Evolutionary conservation across 768 basidiomycete genomes (phyloP).

Genomic region (Boletus sp.): DNA sequence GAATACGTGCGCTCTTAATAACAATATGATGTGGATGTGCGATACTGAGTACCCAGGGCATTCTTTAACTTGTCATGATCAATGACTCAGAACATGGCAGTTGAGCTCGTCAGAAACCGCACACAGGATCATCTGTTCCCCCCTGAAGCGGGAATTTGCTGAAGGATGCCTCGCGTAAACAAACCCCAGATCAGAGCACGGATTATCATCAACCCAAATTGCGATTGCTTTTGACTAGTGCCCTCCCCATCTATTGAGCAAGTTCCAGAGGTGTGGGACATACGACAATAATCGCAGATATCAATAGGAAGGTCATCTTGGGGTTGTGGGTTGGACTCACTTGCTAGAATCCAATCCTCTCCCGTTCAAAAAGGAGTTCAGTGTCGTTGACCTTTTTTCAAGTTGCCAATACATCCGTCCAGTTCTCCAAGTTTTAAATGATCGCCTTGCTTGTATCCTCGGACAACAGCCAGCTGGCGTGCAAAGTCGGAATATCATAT

Average conservation of each 20-base stretch:
- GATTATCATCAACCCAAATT: background rate
- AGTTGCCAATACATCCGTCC: background rate
- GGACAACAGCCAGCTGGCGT: background rate
- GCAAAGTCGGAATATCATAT: background rate
- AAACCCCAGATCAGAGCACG: background rate
- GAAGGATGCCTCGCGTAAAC: background rate
- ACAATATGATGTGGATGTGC: conserved; percentile 2
- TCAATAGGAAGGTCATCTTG: background rate
- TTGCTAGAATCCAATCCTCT: background rate
- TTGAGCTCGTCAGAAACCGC: background rate
- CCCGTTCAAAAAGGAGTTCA: background rate
- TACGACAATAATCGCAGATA: no score
- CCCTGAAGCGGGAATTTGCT: background rate
- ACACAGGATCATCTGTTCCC: background rate
- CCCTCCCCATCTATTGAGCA: background rate
- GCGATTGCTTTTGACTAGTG: background rate
- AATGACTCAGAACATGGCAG: background rate
- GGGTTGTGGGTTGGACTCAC: background rate
- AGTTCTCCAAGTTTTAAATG: background rate
- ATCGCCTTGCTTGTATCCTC: background rate
- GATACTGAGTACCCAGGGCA: background rate
- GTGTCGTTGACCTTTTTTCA: background rate
- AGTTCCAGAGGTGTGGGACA: background rate
- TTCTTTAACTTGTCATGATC: background rate
- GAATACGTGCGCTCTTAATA: conserved; percentile 2